A percentile compares a stretch with the other conserved stretches of the same genome.
Conservation (phyloP, 2,329 filamentous ascomycete species). For the Penicillium decumbens region DNA sequence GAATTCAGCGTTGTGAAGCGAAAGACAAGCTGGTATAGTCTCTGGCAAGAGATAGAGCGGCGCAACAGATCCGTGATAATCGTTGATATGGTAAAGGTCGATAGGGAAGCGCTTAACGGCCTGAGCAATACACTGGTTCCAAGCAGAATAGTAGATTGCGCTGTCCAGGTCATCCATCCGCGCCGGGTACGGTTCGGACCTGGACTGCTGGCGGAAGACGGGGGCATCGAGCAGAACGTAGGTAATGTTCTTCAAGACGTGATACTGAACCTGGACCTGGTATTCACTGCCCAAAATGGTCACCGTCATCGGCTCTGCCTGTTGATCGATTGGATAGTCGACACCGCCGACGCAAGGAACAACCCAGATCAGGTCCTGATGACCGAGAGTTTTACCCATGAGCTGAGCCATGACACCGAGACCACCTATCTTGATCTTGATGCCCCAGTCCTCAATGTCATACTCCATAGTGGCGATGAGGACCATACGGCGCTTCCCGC, state of each 20-base stretch:
- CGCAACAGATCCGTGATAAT: conserved; percentile 60
- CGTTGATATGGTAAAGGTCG: conserved; percentile 63
- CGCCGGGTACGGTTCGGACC: conserved; percentile 60
- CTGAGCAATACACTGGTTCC: conserved; percentile 66
- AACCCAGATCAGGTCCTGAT: conserved; percentile 63
- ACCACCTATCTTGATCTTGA: conserved; percentile 69
- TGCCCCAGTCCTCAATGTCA: conserved; percentile 65
- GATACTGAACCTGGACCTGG: conserved; percentile 61
- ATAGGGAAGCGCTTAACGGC: conserved; percentile 60
- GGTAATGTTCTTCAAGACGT: conserved; percentile 61
- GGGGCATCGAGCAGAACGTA: conserved; percentile 64
- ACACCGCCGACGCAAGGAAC: conserved; percentile 61
- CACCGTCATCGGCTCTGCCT: conserved; percentile 58
- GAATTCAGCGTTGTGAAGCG: conserved; percentile 67
- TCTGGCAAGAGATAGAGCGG: conserved; percentile 61
- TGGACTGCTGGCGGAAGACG: conserved; percentile 61
- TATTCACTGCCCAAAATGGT: conserved; percentile 58
- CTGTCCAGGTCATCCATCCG: conserved; percentile 66
- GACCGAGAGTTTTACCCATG: conserved; percentile 62
- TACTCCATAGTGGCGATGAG: conserved; percentile 69
- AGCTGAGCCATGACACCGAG: conserved; percentile 67
- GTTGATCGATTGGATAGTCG: conserved; percentile 58
- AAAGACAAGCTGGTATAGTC: conserved; percentile 58
- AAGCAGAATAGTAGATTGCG: conserved; percentile 64
- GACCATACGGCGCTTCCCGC: conserved; percentile 47